Base-by-base conservation (phyloP, 1,139 yeast species). In the Zygoascus sp. region DNA sequence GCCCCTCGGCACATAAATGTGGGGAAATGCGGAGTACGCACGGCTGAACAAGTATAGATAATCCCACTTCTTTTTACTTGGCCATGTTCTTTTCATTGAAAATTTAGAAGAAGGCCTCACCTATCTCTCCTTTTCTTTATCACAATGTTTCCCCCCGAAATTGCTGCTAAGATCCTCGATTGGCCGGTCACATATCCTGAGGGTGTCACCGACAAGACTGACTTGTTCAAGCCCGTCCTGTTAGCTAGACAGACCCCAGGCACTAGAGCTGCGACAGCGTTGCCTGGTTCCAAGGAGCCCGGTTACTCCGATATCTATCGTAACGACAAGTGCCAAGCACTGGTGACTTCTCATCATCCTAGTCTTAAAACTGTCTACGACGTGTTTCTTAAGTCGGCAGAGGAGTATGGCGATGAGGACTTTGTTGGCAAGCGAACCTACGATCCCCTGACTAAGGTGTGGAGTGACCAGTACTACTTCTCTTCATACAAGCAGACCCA, bases 251-350 rank as follows among this genome's bases (percentile, higher is more conserved):
- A n/a, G 9, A 17, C 21, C 17, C 38, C 32, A 7, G 61, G 59
- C 34, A 46, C 56, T 32, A 57, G 56, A 16, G 69, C 68, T 59
- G 65, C 75, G 2, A 59, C 68, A 2, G 67, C 80, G 0, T 49
- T 82, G 0, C 77, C 81, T 2, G 71, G 75, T 22, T 53, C 81
- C 38, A 64, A 63, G 48, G 61, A 60, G 52, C 67, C 69, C 1
- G 85, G 85, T 1, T 76, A 60, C 59, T 78, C 86, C 10, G 65
- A 75, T 2, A 58, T 79, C 36, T 83, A 76, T 61, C 67, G 88
- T 58, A 79, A 76, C 58, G 63, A 60, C 1, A 57, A 54, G 38
- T 59, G 71, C 3, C 40, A 58, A 2, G 70, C 75, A 17, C 66
- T 82, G 48, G 56, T 75, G 28, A 62, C 71, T 10, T 71, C 76